Evolutionary conservation across 345 rosid species (phyloP), one percentile per base, ranked within the genome.

Genomic region (Cardamine resedifolia): DNA sequence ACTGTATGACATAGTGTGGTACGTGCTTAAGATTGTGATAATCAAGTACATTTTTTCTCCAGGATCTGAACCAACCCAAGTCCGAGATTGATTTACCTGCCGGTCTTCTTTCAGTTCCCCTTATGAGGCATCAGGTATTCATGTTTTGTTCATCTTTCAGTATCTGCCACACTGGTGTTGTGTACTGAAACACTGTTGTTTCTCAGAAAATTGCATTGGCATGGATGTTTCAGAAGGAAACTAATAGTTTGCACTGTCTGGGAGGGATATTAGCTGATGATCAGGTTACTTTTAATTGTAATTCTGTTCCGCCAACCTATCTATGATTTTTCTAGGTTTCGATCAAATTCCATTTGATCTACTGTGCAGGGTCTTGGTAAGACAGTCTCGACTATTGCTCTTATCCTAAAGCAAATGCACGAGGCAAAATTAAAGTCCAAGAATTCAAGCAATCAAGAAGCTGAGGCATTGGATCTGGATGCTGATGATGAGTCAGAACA

Each of bases 261-360:
- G 99, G 99, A 69, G 99, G 99, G 80, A 94, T 95, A 72, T 80
- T 95, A 81, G 99, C 99, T 59, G 99, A 95, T 85, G 99, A 95
- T 77, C 97, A 95, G 96, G 99, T 93, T 61, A 60, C 44, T 78
- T 43, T 30, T 33, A n/a, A n/a, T 63, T 15, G 47, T 31, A 55
- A 58, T 63, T 52, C 18, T 59, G 67, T 38, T 24, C 61, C n/a
- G 36, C 34, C 14, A 31, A 58, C 47, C 7, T 70, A 23, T 43
- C n/a, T 68, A 5, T 52, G 58, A 0, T 52, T 55, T 39, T 23
- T 15, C 8, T 5, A 21, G 11, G 41, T 61, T 23, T 52, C 41
- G 43, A 41, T 69, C 45, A 55, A 55, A 61, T 6, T 51, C 41
- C 21, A 36, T 27, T 63, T 69, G 70, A 72, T 75, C 47, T 77